Percentiles rank a stretch among this genome's conserved stretches.
These are phyloP conservation scores for Chloromonas sp. DNA, from an alignment of 163 green algal species.

Conservation along the genomic window DNA sequence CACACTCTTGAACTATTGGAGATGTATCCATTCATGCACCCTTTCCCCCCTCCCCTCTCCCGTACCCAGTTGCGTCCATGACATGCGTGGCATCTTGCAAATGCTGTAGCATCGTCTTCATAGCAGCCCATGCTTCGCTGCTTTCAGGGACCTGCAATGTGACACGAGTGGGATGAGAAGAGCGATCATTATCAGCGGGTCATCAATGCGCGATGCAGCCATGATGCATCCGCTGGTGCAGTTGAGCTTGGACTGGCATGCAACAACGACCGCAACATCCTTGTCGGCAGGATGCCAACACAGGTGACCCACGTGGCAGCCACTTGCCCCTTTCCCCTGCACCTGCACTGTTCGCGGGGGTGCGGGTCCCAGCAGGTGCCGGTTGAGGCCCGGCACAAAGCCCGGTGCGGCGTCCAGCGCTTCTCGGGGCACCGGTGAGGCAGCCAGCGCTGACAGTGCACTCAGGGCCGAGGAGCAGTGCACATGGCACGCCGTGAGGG, in stretches of 20 bases:
- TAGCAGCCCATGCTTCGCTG: background rate
- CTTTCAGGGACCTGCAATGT: background rate
- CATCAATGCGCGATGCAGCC: background rate
- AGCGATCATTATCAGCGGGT: background rate
- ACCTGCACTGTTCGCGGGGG: constrained; percentile 17
- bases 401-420: constrained; percentile 7
- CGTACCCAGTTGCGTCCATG: background rate
- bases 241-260: too few species aligned
- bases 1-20: background rate
- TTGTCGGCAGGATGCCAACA: too few species aligned
- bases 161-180: background rate
- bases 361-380: constrained; percentile 33
- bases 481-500: background rate
- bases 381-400: constrained; percentile 22
- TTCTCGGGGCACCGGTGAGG: background rate
- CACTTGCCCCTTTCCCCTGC: too few species aligned
- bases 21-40: background rate
- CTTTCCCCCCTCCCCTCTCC: background rate
- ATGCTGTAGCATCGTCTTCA: background rate
- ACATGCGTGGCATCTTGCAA: background rate
- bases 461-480: background rate
- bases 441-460: background rate
- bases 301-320: too few species aligned
- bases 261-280: too few species aligned
- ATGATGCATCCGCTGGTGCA: background rate